Conservation (phyloP, 306 rosid species). For the Mucuna pruriens region DNA sequence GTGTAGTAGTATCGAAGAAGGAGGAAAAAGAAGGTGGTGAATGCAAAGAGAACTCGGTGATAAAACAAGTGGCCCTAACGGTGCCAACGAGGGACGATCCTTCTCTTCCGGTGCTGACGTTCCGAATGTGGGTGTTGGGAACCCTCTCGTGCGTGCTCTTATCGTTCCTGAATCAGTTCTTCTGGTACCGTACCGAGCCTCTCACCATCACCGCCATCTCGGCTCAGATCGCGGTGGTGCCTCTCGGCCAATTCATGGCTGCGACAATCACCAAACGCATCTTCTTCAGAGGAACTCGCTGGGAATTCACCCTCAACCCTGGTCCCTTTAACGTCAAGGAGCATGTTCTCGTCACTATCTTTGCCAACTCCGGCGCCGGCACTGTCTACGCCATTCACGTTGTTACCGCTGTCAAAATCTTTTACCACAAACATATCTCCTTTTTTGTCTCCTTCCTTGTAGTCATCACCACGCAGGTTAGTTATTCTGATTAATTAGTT, state of each 20-base stretch:
- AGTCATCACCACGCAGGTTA: slow-evolving; percentile 89
- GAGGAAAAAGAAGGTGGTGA: background rate
- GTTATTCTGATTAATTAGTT: too few species aligned
- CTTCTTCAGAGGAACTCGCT: slow-evolving; percentile 61
- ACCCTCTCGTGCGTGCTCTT: slow-evolving; percentile 67
- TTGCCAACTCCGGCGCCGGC: slow-evolving; percentile 96
- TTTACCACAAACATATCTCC: slow-evolving; percentile 59
- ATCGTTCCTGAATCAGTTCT: slow-evolving; percentile 91
- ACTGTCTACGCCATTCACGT: slow-evolving; percentile 89
- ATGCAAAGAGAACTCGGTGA: slow-evolving; percentile 68
- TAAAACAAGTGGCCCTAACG: slow-evolving; percentile 85
- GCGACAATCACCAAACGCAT: slow-evolving; percentile 53
- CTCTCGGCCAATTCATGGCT: slow-evolving; percentile 90
- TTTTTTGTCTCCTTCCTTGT: slow-evolving; percentile 78
- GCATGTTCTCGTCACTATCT: slow-evolving; percentile 90
- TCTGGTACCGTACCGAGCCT: slow-evolving; percentile 90
- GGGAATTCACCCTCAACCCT: slow-evolving; percentile 80
- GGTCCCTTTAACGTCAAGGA: slow-evolving; percentile 95
- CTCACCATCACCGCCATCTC: slow-evolving; percentile 84
- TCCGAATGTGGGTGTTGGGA: slow-evolving; percentile 92
- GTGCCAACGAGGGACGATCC: slow-evolving; percentile 78
- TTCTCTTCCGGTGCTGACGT: slow-evolving; percentile 72
- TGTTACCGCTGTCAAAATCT: slow-evolving; percentile 80
- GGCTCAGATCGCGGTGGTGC: slow-evolving; percentile 93
- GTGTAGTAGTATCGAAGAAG: too few species aligned